These are phyloP conservation scores for Fusarium sp. DNA, from an alignment of 2,329 filamentous ascomycete genomes.

Conservation along the genomic window DNA sequence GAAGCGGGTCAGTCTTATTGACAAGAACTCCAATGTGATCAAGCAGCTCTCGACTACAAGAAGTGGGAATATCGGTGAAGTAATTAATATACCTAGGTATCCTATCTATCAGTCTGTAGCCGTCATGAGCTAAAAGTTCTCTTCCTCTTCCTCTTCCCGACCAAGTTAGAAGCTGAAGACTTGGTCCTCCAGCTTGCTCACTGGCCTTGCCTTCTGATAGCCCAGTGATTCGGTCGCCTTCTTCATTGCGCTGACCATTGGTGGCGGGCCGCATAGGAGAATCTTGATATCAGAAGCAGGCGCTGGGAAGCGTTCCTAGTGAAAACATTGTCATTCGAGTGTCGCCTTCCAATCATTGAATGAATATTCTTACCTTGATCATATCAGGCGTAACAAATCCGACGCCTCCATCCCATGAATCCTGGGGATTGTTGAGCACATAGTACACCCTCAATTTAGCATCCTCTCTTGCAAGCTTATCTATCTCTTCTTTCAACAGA, in stretches of 20 bases:
- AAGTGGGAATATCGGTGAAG: neutral
- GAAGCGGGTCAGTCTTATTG: conserved; percentile 11
- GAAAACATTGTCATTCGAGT: neutral
- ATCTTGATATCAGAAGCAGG: neutral
- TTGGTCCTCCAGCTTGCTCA: neutral
- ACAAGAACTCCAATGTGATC: neutral
- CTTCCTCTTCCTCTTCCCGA: no score
- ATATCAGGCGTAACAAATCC: neutral
- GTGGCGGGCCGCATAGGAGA: neutral
- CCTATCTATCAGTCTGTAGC: neutral
- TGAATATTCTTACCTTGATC: neutral
- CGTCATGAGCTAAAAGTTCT: no score
- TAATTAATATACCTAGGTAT: no score
- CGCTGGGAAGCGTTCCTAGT: neutral
- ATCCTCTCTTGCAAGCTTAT: neutral
- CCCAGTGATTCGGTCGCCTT: neutral
- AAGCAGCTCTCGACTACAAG: neutral
- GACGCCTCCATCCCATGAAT: neutral
- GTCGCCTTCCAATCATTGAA: neutral
- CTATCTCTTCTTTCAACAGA: neutral
- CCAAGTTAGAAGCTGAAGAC: neutral
- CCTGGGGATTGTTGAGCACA: neutral
- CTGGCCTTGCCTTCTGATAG: neutral
- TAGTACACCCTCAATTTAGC: neutral
- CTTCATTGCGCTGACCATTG: neutral